Evolutionary conservation across 2,329 filamentous ascomycete species (phyloP), one percentile per base, ranked within the genome.

Genomic region (Aspergillus uvarum): DNA sequence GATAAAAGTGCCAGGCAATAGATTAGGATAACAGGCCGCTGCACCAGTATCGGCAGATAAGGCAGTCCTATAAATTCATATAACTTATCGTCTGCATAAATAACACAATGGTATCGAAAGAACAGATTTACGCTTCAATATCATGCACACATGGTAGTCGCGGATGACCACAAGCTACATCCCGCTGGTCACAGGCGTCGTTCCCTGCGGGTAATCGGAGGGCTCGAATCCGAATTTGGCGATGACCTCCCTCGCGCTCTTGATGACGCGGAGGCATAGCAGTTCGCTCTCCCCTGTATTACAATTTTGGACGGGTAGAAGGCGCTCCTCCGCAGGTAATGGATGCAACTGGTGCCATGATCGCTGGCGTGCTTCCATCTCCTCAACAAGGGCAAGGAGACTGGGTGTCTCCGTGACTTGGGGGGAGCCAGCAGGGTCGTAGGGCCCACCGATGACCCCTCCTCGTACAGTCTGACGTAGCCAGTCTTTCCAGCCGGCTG

Each of bases 311-410:
- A 51, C 56, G 12, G 56, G 51, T 8, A 52, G 51, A 12, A 66
- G 31, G 19, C 61, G 62, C 31, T 65, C 63, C 31, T 56, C 55
- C 16, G 29, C 50, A 6, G 59, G 22, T 2, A 68, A 48, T 3
- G 70, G 68, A 49, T 70, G 68, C 12, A 67, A 66, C 47, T 63
- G 62, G 70, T 81, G 79, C 75, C 76, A 79, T 59, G 68, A 70
- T 19, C 73, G 74, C 60, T 81, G 79, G 14, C 79, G 76, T 32
- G 72, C 63, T 51, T 80, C 78, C 56, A 80, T 68, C 54, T 78
- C 76, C 49, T 71, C 67, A 35, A 79, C 71, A 16, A 80, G 70
- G 8, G 71, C 69, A 5, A 78, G 63, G 2, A 80, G 59, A 48
- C 68, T 73, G 7, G 74, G 77, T 48, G 67, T 69, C 53, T 68